A percentile compares a stretch with the other conserved stretches of the same genome.
These are phyloP conservation scores for Leptodermis oblonga DNA, from an alignment of 257 asterid species.

Conservation along the genomic window DNA sequence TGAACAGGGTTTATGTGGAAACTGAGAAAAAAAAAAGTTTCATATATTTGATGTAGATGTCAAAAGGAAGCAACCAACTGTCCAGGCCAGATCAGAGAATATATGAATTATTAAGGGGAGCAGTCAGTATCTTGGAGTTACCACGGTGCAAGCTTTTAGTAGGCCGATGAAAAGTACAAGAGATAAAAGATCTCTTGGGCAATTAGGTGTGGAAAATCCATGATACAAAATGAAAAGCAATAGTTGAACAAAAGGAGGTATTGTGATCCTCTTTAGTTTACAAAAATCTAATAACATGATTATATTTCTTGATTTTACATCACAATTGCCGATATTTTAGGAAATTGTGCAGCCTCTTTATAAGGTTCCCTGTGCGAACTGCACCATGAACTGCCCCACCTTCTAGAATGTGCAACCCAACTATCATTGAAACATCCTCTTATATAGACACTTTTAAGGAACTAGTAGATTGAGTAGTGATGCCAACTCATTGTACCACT, in stretches of 20 bases:
- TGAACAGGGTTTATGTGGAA: not conserved
- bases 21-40: not conserved
- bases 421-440: not conserved
- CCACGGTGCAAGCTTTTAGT: not conserved
- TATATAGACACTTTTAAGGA: not conserved
- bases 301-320: not conserved
- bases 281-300: not conserved
- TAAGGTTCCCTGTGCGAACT: too few species aligned
- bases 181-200: not conserved
- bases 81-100: not conserved
- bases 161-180: not conserved
- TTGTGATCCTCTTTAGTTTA: not conserved
- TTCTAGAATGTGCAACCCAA: not conserved
- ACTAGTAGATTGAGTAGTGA: not conserved
- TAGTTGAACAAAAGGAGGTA: not conserved
- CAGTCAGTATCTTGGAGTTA: not conserved
- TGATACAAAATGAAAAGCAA: not conserved
- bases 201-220: not conserved
- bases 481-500: not conserved
- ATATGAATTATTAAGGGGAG: not conserved
- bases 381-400: not conserved
- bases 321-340: not conserved
- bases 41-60: not conserved
- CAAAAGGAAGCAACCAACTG: not conserved
- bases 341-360: too few species aligned